Evolutionary conservation across 2,329 filamentous ascomycete genomes (phyloP), one percentile per base, ranked within the genome.

Genomic region (Seiridium cupressi): DNA sequence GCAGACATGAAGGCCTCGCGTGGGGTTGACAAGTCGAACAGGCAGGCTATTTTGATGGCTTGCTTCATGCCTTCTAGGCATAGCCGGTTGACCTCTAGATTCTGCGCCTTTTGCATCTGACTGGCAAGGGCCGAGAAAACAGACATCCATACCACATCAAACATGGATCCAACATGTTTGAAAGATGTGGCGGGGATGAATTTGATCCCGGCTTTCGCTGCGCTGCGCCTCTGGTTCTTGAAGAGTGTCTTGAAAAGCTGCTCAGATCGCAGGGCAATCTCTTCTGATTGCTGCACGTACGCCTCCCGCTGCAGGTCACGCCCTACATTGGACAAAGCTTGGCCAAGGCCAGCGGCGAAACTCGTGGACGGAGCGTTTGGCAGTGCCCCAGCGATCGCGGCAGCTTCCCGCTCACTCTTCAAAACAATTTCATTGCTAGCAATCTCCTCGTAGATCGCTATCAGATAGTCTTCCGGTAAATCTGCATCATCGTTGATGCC

Each of bases 121-220:
- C 91, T 93, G 1, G 94, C 97, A 34, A 99, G 83, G 0, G 93
- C 93, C 4, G 94, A 98, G 70, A 99, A 90, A 74, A 97, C 96
- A 8, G 94, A 97, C 94, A 98, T 99, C 95, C 95, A 99, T 0
- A 93, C 96, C 32, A 97, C 93, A 69, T 97, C 93, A 71, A 99
- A 98, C 95, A 99, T 99, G 0, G 95, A 93, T 0, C 95, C 95
- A 55, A 97, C 91, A 73, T 99, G 95, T 68, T 92, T 94, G 73
- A 92, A 93, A 0, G 93, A 98, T 1, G 92, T 95, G 3, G 95
- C 95, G 1, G 92, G 91, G 58, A 99, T 96, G 74, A 95, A 99
- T 80, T 88, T 76, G 81, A 89, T 68, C 74, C 87, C 77, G 72
- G 84, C 73, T 66, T 90, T 89, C 47, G 90, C 79, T 1, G 91